These are phyloP conservation scores for Zopfochytrium polystomum DNA, from an alignment of 371 early-diverging fungal genomes.

Conservation along the genomic window DNA sequence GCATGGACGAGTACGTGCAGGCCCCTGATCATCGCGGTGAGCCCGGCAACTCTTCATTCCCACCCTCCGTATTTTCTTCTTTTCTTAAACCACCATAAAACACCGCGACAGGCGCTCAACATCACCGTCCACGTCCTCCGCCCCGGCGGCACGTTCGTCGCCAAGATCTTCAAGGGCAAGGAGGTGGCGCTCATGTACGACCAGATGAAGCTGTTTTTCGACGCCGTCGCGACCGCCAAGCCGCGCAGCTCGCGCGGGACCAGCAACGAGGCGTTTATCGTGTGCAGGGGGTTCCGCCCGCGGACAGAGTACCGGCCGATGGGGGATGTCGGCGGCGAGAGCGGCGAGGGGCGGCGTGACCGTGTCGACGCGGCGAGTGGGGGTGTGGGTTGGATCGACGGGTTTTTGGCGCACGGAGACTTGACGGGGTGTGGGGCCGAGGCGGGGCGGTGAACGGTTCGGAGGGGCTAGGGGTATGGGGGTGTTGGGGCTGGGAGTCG, in stretches of 20 bases:
- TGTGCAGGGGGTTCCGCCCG: conserved; percentile 52
- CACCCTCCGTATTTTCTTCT: too few relatives aligned
- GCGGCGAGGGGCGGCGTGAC: too few relatives aligned
- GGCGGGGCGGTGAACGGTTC: too few relatives aligned
- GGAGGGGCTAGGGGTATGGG: too few relatives aligned
- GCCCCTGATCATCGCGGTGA: conserved; percentile 89
- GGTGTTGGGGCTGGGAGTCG: too few relatives aligned
- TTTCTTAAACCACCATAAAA: too few relatives aligned
- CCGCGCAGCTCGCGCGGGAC: conserved; percentile 85
- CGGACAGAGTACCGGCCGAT: conserved; percentile 86
- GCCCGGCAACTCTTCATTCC: too few relatives aligned
- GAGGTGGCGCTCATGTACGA: conserved; percentile 85
- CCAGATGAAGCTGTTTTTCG: conserved; percentile 91
- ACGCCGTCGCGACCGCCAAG: conserved; percentile 83
- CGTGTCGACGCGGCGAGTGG: too few relatives aligned
- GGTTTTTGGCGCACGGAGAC: conserved; percentile 98
- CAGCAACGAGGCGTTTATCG: conserved; percentile 82
- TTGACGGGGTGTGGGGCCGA: conserved; percentile 94
- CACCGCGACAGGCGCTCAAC: conserved; percentile 91
- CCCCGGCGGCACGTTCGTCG: conserved; percentile 90
- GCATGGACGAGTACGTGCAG: conserved; percentile 99
- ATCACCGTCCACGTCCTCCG: conserved; percentile 89
- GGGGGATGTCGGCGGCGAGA: too few relatives aligned
- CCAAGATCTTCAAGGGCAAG: conserved; percentile 95
- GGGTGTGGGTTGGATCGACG: too few relatives aligned